Evolutionary conservation across 164 flowering plant genomes (phyloP).

Genomic region (Umbellularia californica): DNA sequence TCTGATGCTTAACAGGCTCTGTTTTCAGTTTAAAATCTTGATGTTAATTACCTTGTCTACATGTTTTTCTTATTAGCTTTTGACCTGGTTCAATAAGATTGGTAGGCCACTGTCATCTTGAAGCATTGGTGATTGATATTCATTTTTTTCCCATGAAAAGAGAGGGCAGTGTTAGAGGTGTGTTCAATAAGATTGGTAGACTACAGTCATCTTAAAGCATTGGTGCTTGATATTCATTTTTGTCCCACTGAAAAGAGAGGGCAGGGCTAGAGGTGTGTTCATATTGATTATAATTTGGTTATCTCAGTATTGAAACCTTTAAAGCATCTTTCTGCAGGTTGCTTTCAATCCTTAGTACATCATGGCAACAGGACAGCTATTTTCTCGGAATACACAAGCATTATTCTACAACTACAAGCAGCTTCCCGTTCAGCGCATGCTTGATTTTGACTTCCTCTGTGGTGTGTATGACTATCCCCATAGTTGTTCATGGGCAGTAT

Average conservation of each 20-base stretch:
- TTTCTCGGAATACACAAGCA: slow-evolving; percentile 91
- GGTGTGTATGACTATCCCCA: slow-evolving; percentile 36
- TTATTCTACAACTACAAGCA: slow-evolving; percentile 94
- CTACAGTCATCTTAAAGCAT: background rate
- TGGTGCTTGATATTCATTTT: background rate
- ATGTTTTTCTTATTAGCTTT: background rate
- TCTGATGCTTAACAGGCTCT: too few species aligned
- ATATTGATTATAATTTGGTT: background rate
- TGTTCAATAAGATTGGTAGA: background rate
- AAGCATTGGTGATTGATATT: background rate
- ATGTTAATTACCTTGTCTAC: background rate
- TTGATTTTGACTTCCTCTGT: slow-evolving; percentile 97
- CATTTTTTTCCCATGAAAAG: background rate
- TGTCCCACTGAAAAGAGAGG: background rate
- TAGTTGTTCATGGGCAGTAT: background rate
- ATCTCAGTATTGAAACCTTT: background rate
- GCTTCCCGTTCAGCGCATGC: slow-evolving; percentile 97
- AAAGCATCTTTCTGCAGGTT: slow-evolving; percentile 12
- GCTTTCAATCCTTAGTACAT: slow-evolving; percentile 13
- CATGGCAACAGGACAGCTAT: slow-evolving; percentile 96
- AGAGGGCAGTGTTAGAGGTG: background rate
- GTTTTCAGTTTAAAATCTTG: too few species aligned
- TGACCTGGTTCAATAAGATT: background rate
- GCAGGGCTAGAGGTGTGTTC: background rate
- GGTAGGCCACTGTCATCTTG: background rate